Conservation (phyloP, 352 stramenopile genomes). For the Pythium rishiriense region DNA sequence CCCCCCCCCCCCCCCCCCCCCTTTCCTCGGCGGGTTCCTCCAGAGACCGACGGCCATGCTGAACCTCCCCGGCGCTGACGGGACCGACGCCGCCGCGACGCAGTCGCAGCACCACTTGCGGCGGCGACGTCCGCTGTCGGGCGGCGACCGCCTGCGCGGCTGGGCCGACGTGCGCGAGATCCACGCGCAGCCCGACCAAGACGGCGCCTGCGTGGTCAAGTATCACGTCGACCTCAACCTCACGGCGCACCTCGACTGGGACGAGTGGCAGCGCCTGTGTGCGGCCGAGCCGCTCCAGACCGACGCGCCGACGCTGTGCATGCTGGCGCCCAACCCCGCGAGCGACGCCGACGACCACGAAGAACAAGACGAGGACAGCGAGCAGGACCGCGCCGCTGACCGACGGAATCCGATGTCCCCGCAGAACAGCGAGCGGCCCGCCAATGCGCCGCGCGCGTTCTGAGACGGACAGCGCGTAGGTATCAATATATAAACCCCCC, state of each 20-base stretch:
- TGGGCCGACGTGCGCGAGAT: slow-evolving; percentile 30
- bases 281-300: slow-evolving; percentile 10
- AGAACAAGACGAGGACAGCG: not conserved
- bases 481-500: no score
- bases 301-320: slow-evolving; percentile 10
- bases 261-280: slow-evolving; percentile 26
- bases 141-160: slow-evolving; percentile 12
- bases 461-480: no score
- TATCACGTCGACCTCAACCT: slow-evolving; percentile 27
- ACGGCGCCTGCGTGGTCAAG: slow-evolving; percentile 2
- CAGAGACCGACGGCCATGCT: not conserved
- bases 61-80: not conserved
- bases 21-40: no score
- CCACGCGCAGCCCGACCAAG: not conserved
- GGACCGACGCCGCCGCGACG: not conserved
- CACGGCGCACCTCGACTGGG: slow-evolving; percentile 25
- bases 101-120: not conserved
- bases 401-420: no score
- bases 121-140: slow-evolving; percentile 9
- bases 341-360: not conserved
- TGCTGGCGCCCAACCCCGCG: slow-evolving; percentile 1
- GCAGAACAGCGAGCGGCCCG: no score
- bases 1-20: no score
- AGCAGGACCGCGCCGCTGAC: not conserved
- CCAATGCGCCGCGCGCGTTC: no score